Evolutionary conservation across 192 early-diverging fungal species (phyloP), one percentile per base, ranked within the genome.

Genomic region (Haplosporangium gracile): DNA sequence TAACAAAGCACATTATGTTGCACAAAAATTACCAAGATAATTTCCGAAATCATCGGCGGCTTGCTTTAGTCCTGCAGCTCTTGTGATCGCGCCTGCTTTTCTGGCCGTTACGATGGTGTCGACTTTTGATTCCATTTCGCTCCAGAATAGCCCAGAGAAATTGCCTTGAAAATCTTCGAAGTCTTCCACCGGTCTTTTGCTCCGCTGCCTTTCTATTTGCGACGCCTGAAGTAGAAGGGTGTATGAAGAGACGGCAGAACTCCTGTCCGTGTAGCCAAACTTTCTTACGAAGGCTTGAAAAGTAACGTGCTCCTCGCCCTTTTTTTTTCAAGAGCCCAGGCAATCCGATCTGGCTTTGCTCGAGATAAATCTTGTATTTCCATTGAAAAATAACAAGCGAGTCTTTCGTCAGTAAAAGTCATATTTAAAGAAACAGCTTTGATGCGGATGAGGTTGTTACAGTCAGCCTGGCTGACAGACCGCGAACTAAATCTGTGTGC

Each of bases 401-500:
- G 1, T 36, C 49, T 75, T 29, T 65, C 53, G 74, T 75, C 39
- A 75, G 74, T 75, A 75, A 60, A 63, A 38, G 38, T 22, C 51
- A 57, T 39, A 39, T 40, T 40, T 40, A 63, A 75, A 20, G 13
- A 55, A 75, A 60, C 39, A n/a, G 55, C 47, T 36, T 75, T n/a
- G 29, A 55, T 63, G 32, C 45, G 20, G 57, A 75, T 20, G 11
- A 18, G 8, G 32, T 75, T n/a, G n/a, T 63, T 40, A 75, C 74
- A 75, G 55, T 42, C 74, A 75, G 29, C 73, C 73, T 75, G 73
- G 73, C 73, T 75, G 73, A 60, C 73, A 75, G 73, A 75, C 73
- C 73, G 73, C 73, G 32, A 75, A 75, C 53, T 75, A 75, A 75
- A 75, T 75, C 73, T 57, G 73, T 75, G 73, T 75, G 53, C 73